phyloP scores from a whole-genome alignment of 768 basidiomycete species.

The Megacollybia marginata region DNA sequence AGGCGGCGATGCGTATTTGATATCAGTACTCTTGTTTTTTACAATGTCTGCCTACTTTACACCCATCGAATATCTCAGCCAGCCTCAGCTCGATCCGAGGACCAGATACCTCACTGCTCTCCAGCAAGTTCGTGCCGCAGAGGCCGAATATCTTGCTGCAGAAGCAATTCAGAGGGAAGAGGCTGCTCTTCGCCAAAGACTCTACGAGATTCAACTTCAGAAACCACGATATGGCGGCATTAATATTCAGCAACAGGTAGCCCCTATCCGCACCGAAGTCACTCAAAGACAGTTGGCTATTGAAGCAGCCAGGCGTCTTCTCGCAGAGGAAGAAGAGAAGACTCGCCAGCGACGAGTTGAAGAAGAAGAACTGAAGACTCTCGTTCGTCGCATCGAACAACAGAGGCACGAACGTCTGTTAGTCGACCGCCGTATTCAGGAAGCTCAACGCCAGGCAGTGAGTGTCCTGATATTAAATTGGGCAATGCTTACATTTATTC shows the following conservation, averaged over 20 bases:
- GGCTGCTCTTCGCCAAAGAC: constrained; percentile 17
- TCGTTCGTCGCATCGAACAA: too few species aligned
- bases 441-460: too few species aligned
- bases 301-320: neutral
- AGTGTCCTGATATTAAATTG: too few species aligned
- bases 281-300: neutral
- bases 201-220: constrained; percentile 13
- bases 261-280: neutral
- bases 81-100: constrained; percentile 3
- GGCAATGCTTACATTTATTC: too few species aligned
- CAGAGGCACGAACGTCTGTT: too few species aligned
- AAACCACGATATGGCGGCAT: constrained; percentile 6
- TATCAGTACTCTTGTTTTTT: neutral
- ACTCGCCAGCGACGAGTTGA: neutral
- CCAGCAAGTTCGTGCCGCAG: constrained; percentile 4
- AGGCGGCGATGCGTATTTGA: neutral
- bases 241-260: constrained; percentile 3
- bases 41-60: neutral
- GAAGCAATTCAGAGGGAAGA: constrained; percentile 26
- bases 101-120: constrained; percentile 8
- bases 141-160: constrained; percentile 17
- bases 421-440: too few species aligned
- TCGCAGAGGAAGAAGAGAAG: neutral
- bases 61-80: neutral
- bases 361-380: neutral